phyloP scores from a whole-genome alignment of 306 rosid species.

The Lagenaria siceraria region DNA sequence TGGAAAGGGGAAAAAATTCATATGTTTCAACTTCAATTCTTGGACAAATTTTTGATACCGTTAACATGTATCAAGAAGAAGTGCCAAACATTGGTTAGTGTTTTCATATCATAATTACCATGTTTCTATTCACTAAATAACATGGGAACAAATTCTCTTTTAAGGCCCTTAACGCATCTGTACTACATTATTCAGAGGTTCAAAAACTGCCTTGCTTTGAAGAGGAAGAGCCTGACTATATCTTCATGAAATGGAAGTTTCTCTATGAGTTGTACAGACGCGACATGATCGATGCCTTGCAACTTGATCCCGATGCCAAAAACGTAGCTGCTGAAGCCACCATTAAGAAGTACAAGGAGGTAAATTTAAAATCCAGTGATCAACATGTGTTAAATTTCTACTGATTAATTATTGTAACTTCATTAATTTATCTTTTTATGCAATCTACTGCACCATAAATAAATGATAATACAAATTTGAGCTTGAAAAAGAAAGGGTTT shows the following conservation, averaged over 20 bases:
- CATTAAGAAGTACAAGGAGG: slow-evolving; percentile 34
- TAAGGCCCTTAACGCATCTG: neutral
- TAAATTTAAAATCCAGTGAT: neutral
- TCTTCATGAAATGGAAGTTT: slow-evolving; percentile 25
- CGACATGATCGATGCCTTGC: slow-evolving; percentile 27
- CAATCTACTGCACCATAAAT: neutral
- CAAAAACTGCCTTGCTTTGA: slow-evolving; percentile 42
- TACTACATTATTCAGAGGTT: slow-evolving; percentile 26
- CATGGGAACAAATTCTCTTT: neutral
- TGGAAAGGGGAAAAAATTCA: slow-evolving; percentile 30
- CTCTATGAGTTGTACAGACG: slow-evolving; percentile 17
- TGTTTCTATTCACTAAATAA: neutral
- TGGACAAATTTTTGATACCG: slow-evolving; percentile 53
- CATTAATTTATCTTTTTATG: neutral
- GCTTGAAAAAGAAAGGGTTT: neutral
- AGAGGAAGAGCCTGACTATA: slow-evolving; percentile 27
- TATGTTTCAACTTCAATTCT: slow-evolving; percentile 49
- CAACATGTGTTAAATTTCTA: neutral
- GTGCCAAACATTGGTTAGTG: slow-evolving; percentile 24
- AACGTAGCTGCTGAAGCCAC: slow-evolving; percentile 26
- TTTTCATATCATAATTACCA: neutral
- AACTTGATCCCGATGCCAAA: neutral
- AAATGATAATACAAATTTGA: neutral
- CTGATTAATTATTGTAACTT: neutral
- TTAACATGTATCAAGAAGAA: slow-evolving; percentile 19